Base-by-base conservation (phyloP, 2,329 filamentous ascomycete genomes). In the Fusarium mexicanum region DNA sequence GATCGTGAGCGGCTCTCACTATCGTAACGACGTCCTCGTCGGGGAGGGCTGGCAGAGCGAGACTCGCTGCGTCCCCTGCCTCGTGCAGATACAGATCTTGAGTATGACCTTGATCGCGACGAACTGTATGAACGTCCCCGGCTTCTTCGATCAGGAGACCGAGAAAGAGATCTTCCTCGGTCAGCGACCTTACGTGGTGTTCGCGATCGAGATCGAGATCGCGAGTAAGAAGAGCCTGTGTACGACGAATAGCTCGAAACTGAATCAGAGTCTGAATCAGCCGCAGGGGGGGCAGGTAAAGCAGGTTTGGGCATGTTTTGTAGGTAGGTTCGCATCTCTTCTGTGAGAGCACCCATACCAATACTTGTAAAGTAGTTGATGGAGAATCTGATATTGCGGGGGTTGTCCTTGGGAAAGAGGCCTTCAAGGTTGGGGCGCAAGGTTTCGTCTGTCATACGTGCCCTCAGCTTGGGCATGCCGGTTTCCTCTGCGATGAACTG, bases 281-380 rank as follows among this genome's bases (percentile, higher is more conserved):
- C 86, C 14, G 72, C 69, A 16, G 86, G 85, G 29, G 93, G 85
- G 4, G 94, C 91, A 11, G 93, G 93, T 31, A 93, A 85, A 4
- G 93, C 88, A 6, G 95, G 95, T 80, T 97, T 96, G 18, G 95
- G 95, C 83, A 97, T 90, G 79, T 95, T 98, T 81, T 95, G 93
- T 64, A 99, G 88, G 80, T 92, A 91, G 79, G 97, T 94, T 82
- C 96, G 92, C 94, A 98, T 97, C 75, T 95, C 93, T 81, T 99
- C 96, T 5, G 96, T 99, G 71, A 99, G 88, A 31, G 90, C 91
- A 80, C 96, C 96, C 93, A 99, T 97, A 67, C 95, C 95, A 78
- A 99, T 97, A 79, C 95, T 96, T 16, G 96, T 99, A 83, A 99
- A 98, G 87, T 98, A 99, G 84, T 99, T 99, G 91, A 99, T 98